Percentiles rank a stretch among this genome's conserved stretches.
These are phyloP conservation scores for Microdochium nivale DNA, from an alignment of 2,329 filamentous ascomycete species.

Conservation along the genomic window DNA sequence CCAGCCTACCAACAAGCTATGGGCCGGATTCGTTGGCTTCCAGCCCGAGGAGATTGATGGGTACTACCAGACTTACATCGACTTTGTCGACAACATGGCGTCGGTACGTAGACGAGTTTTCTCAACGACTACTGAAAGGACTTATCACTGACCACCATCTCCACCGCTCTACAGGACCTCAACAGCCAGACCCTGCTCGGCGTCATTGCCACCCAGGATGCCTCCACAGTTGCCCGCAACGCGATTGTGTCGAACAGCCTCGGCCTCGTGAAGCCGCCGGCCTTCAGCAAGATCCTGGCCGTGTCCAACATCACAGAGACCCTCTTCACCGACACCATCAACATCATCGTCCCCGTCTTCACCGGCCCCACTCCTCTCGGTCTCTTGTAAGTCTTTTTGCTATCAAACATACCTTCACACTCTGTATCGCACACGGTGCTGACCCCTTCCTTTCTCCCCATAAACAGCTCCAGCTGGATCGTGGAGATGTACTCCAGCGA, in stretches of 20 bases:
- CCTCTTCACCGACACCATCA: neutral
- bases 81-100: conserved; percentile 8
- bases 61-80: conserved; percentile 12
- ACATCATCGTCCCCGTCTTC: conserved; percentile 11
- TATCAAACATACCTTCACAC: neutral
- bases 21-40: conserved; percentile 27
- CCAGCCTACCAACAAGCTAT: conserved; percentile 10
- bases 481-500: conserved; percentile 19
- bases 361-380: conserved; percentile 17
- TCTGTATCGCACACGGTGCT: neutral
- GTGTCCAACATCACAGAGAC: conserved; percentile 16
- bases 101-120: neutral
- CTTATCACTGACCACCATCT: neutral
- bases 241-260: conserved; percentile 22
- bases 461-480: conserved; percentile 23
- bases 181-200: conserved; percentile 12
- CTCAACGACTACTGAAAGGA: neutral
- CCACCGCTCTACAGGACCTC: neutral
- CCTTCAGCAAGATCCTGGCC: conserved; percentile 19
- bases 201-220: conserved; percentile 23
- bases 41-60: conserved; percentile 3
- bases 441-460: neutral
- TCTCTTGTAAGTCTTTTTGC: conserved; percentile 11
- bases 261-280: conserved; percentile 14
- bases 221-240: conserved; percentile 17